Conservation (phyloP, 352 stramenopile species). For the Elongisporangium prolatum region DNA sequence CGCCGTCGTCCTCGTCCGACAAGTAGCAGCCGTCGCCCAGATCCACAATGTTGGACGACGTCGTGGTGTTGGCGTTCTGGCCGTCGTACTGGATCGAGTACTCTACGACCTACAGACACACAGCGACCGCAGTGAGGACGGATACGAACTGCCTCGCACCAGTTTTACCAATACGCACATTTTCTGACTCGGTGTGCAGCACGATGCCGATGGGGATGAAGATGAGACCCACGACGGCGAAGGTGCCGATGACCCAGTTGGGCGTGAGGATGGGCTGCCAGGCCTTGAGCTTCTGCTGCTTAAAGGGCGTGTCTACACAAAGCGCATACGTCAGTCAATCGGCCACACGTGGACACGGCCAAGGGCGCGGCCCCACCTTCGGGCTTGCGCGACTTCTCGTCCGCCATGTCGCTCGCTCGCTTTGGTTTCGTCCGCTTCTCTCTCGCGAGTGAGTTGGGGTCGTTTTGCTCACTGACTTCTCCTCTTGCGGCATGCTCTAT, state of each 20-base stretch:
- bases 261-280: conserved; percentile 97
- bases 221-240: conserved; percentile 91
- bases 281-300: conserved; percentile 89
- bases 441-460: background rate
- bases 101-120: conserved; percentile 65
- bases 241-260: conserved; percentile 93
- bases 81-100: conserved; percentile 89
- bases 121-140: background rate
- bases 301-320: conserved; percentile 76
- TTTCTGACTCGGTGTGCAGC: conserved; percentile 82
- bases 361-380: conserved; percentile 37
- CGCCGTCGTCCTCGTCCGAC: conserved; percentile 46
- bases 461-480: conserved; percentile 11
- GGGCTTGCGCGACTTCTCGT: conserved; percentile 84
- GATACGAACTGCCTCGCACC: background rate
- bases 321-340: conserved; percentile 1
- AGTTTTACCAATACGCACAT: conserved; percentile 31
- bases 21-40: conserved; percentile 62
- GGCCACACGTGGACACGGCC: background rate
- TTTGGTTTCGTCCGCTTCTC: conserved; percentile 2
- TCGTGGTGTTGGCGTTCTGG: conserved; percentile 29
- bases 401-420: conserved; percentile 39
- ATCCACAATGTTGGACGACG: conserved; percentile 54
- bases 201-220: conserved; percentile 94
- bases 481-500: conserved; percentile 16